Conservation (phyloP, 2,329 filamentous ascomycete species). For the Clonostachys rosea region DNA sequence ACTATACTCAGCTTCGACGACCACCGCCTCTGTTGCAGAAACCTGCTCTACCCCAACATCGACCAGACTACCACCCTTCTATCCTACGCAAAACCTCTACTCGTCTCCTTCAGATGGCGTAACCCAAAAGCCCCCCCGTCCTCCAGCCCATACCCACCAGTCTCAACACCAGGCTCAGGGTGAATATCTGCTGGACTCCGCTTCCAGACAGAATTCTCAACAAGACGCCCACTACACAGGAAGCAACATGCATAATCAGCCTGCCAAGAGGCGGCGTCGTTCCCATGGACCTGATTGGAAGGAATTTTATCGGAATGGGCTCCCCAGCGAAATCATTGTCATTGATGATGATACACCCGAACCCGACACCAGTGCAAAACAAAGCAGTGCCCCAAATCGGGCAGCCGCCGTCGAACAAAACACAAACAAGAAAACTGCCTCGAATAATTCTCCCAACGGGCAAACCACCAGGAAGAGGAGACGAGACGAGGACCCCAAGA, state of each 20-base stretch:
- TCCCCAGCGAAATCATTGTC: conserved; percentile 81
- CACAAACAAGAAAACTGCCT: conserved; percentile 13
- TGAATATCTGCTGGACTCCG: not conserved
- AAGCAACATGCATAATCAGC: conserved; percentile 8
- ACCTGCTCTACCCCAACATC: conserved; percentile 12
- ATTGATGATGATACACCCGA: conserved; percentile 73
- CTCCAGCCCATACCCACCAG: conserved; percentile 18
- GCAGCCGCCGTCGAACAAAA: conserved; percentile 6
- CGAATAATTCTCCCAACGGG: conserved; percentile 39
- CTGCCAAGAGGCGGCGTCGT: conserved; percentile 46
- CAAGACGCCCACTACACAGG: conserved; percentile 1
- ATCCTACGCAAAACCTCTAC: conserved; percentile 13
- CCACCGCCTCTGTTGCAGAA: conserved; percentile 1
- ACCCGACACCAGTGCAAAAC: conserved; percentile 37
- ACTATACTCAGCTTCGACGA: conserved; percentile 1
- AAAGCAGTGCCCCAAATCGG: conserved; percentile 15
- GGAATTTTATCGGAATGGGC: conserved; percentile 76
- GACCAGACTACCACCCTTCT: conserved; percentile 14
- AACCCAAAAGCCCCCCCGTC: conserved; percentile 19
- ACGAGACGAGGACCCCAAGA: conserved; percentile 43
- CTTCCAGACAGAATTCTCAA: not conserved
- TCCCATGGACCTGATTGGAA: conserved; percentile 71
- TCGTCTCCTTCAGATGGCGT: conserved; percentile 24
- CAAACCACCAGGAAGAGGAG: conserved; percentile 72
- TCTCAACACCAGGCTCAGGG: conserved; percentile 1